Percentiles rank a stretch among this genome's conserved stretches.
Evolutionary conservation across 768 basidiomycete genomes (phyloP).

Genomic region (Suillus spraguei): DNA sequence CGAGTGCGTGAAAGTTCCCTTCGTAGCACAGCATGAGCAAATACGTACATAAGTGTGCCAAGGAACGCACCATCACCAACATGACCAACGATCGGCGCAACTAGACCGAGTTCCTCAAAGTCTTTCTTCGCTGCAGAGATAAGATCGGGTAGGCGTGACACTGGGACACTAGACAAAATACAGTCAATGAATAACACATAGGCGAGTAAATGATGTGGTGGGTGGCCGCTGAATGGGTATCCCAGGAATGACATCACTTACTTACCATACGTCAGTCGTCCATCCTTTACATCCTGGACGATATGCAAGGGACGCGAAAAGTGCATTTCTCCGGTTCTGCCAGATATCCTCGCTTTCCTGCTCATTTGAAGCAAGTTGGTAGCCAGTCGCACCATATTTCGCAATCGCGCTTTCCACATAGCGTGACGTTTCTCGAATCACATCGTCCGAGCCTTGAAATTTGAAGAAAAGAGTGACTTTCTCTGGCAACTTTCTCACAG

Average conservation of each 20-base stretch:
- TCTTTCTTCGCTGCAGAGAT: slow-evolving; percentile 48
- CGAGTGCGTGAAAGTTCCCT: slow-evolving; percentile 47
- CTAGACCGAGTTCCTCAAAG: slow-evolving; percentile 41
- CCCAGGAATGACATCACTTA: slow-evolving; percentile 9
- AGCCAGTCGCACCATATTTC: slow-evolving; percentile 40
- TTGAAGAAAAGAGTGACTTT: slow-evolving; percentile 46
- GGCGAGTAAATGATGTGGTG: not conserved
- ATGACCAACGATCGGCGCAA: slow-evolving; percentile 47
- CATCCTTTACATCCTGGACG: slow-evolving; percentile 38
- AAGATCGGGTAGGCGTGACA: slow-evolving; percentile 36
- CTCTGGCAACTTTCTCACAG: slow-evolving; percentile 30
- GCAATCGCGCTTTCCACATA: slow-evolving; percentile 35
- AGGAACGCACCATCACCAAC: slow-evolving; percentile 40
- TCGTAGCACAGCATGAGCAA: slow-evolving; percentile 8
- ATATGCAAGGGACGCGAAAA: slow-evolving; percentile 31
- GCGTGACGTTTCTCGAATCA: slow-evolving; percentile 34
- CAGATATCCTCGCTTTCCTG: slow-evolving; percentile 42
- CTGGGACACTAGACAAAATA: slow-evolving; percentile 30
- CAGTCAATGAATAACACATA: not conserved
- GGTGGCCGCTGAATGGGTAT: no score
- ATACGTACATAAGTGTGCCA: not conserved
- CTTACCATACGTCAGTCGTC: slow-evolving; percentile 43
- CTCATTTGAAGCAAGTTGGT: slow-evolving; percentile 39
- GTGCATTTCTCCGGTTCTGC: slow-evolving; percentile 35
- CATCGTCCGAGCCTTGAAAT: slow-evolving; percentile 40